Conservation (phyloP, 345 rosid genomes). For the Gossypium stocksii region DNA sequence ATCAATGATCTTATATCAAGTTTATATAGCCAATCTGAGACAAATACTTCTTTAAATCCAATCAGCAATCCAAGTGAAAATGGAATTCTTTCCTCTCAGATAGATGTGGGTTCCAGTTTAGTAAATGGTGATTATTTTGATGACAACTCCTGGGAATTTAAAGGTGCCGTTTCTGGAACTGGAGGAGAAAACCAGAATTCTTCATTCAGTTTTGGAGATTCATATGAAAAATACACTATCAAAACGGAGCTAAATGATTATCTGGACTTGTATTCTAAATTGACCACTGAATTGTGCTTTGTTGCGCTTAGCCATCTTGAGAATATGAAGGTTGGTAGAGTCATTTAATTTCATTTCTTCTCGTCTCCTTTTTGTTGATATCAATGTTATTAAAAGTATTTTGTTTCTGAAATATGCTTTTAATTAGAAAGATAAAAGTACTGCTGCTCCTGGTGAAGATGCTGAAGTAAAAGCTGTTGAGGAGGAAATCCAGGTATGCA, state of each 20-base stretch:
- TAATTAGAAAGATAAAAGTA: constrained; percentile 51
- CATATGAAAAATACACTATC: constrained; percentile 24
- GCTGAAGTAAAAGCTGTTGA: constrained; percentile 34
- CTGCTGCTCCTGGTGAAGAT: constrained; percentile 32
- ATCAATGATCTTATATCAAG: constrained; percentile 73
- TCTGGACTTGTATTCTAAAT: constrained; percentile 46
- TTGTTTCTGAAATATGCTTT: constrained; percentile 29
- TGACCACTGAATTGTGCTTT: constrained; percentile 54
- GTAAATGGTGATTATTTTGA: constrained; percentile 37
- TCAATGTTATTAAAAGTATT: constrained; percentile 12
- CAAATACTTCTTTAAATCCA: constrained; percentile 28
- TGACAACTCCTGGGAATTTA: constrained; percentile 75
- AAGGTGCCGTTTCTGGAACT: constrained; percentile 38
- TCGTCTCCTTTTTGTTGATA: constrained; percentile 1
- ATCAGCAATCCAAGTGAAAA: constrained; percentile 30
- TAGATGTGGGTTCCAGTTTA: constrained; percentile 24
- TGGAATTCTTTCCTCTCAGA: constrained; percentile 27
- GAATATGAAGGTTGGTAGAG: constrained; percentile 51
- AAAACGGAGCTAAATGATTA: constrained; percentile 33
- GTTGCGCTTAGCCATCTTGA: constrained; percentile 50
- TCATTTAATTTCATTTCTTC: neutral
- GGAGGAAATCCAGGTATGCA: constrained; percentile 64
- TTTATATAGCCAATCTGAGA: constrained; percentile 64
- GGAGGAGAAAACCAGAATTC: constrained; percentile 25
- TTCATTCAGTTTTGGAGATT: constrained; percentile 24